A percentile compares a stretch with the other conserved stretches of the same genome.
These are phyloP conservation scores for Oryza coarctata DNA, from an alignment of 176 grass and related monocot species.

Conservation along the genomic window DNA sequence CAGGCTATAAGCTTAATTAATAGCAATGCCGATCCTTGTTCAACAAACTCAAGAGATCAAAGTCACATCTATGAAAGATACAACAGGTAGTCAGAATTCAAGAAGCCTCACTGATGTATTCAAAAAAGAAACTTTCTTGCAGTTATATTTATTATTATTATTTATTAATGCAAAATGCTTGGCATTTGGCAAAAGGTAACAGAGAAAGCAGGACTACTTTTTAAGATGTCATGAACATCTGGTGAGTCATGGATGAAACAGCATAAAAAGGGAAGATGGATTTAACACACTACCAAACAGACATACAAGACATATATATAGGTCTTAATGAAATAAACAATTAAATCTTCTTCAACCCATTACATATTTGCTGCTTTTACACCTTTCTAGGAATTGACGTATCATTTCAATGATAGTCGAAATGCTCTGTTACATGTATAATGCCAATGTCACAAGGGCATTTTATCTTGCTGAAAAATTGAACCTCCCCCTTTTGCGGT, in stretches of 20 bases:
- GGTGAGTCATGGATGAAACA: not conserved
- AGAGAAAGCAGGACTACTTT: not conserved
- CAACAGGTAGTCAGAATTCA: not conserved
- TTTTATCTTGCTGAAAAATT: not conserved
- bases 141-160: not conserved
- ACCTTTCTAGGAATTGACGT: not conserved
- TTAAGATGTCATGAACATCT: constrained; percentile 18
- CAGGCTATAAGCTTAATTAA: not conserved
- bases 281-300: not conserved
- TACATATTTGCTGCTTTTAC: not conserved
- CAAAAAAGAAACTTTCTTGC: not conserved
- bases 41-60: not conserved
- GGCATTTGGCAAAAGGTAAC: not conserved
- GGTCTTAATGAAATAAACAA: not conserved
- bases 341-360: not conserved
- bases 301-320: not conserved
- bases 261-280: not conserved
- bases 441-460: not conserved
- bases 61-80: not conserved
- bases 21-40: not conserved
- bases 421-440: not conserved
- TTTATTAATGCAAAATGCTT: not conserved
- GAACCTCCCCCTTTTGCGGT: not conserved
- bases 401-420: not conserved
- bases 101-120: not conserved